Conservation (phyloP, 2,329 filamentous ascomycete genomes). For the Bipolaris zeicola region DNA sequence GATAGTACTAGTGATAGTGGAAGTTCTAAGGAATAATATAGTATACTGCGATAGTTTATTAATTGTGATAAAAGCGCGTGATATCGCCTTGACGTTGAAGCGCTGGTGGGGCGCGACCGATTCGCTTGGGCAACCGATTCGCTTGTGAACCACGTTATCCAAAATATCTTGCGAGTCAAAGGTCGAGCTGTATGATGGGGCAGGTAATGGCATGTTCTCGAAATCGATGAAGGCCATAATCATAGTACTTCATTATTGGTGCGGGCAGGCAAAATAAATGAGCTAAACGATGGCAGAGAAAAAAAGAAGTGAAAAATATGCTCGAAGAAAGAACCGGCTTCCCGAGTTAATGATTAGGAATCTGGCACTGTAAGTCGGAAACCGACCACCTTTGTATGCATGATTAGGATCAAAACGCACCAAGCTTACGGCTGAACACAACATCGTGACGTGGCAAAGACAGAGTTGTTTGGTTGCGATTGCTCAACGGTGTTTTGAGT, state of each 20-base stretch:
- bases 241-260: slow-evolving; percentile 16
- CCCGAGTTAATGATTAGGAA: not conserved
- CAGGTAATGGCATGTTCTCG: slow-evolving; percentile 22
- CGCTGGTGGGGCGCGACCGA: no score
- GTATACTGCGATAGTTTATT: no score
- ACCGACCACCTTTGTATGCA: not conserved
- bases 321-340: not conserved
- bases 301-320: not conserved
- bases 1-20: no score
- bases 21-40: no score
- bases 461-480: not conserved
- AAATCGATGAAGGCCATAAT: slow-evolving; percentile 22
- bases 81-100: no score
- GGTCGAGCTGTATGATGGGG: slow-evolving; percentile 32
- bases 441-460: slow-evolving; percentile 3
- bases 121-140: no score
- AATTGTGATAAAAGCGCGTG: no score
- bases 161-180: slow-evolving; percentile 8
- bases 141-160: no score
- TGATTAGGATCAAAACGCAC: slow-evolving; percentile 1
- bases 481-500: not conserved
- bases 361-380: not conserved
- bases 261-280: not conserved
- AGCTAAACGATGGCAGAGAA: not conserved
- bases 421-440: not conserved